phyloP scores from a whole-genome alignment of 305 asterid genomes.

The Coffea humblotiana region DNA sequence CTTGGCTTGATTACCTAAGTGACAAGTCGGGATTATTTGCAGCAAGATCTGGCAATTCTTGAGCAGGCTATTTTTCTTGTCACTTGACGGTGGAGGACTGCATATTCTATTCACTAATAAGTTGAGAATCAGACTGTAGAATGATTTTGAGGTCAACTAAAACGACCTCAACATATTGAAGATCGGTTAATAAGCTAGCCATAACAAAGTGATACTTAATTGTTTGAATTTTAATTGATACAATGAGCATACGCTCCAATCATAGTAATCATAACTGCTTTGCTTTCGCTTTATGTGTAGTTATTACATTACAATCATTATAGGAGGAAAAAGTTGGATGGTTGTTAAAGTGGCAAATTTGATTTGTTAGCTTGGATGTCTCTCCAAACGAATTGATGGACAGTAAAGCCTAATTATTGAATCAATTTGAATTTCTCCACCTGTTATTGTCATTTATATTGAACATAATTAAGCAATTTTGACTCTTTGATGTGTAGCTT shows the following conservation, averaged over 20 bases:
- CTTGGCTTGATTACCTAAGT: no score
- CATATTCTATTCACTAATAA: no score
- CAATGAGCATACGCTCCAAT: neutral
- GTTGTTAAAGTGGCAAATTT: neutral
- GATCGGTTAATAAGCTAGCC: no score
- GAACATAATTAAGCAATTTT: neutral
- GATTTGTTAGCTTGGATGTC: neutral
- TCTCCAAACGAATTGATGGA: neutral
- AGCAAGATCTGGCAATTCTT: no score
- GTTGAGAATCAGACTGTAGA: no score
- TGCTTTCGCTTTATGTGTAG: neutral
- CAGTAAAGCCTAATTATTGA: neutral
- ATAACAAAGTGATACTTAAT: neutral
- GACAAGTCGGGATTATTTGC: no score
- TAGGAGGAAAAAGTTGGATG: no score
- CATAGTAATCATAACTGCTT: slow-evolving; percentile 6
- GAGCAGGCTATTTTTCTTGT: no score
- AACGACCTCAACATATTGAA: no score
- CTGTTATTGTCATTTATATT: neutral
- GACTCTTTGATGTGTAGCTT: neutral
- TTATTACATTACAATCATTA: no score
- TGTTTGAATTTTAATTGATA: neutral
- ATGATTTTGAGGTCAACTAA: neutral
- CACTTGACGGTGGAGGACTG: no score
- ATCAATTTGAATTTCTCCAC: neutral